Evolutionary conservation across 2,329 filamentous ascomycete species (phyloP).

Genomic region (Penicillium sp.): DNA sequence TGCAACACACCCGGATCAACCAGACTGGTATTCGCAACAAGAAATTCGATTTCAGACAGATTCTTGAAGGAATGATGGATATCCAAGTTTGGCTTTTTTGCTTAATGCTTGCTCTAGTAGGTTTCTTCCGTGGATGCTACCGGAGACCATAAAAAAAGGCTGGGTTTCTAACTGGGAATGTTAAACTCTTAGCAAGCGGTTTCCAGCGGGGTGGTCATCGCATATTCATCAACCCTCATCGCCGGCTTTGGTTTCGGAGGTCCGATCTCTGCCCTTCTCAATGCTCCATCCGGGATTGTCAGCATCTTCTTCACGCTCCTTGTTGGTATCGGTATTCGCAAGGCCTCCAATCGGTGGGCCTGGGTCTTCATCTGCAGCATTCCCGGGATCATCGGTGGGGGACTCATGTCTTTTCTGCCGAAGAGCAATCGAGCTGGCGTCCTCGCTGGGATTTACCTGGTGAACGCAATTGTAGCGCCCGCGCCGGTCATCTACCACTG

Average conservation of each 20-base stretch:
- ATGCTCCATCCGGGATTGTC: background rate
- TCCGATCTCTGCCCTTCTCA: background rate
- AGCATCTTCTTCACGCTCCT: background rate
- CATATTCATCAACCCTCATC: background rate
- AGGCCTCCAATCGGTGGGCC: background rate
- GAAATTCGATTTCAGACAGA: background rate
- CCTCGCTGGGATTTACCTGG: background rate
- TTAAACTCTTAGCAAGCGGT: background rate
- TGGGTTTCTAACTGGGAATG: background rate
- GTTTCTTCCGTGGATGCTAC: background rate
- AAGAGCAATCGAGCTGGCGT: background rate
- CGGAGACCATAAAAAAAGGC: no score
- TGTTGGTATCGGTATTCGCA: background rate
- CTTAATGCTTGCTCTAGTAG: background rate
- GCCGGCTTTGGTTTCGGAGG: background rate
- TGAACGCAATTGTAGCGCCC: background rate
- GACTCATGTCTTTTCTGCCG: background rate
- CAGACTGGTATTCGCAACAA: background rate
- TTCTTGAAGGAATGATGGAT: background rate
- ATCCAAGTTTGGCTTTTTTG: background rate
- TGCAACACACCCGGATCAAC: background rate
- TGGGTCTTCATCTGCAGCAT: background rate
- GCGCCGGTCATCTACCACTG: background rate
- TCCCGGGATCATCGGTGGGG: background rate
- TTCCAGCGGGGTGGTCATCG: background rate